Evolutionary conservation across 495 filamentous ascomycete species (phyloP).

Genomic region (Astrothelium macrocarpum): DNA sequence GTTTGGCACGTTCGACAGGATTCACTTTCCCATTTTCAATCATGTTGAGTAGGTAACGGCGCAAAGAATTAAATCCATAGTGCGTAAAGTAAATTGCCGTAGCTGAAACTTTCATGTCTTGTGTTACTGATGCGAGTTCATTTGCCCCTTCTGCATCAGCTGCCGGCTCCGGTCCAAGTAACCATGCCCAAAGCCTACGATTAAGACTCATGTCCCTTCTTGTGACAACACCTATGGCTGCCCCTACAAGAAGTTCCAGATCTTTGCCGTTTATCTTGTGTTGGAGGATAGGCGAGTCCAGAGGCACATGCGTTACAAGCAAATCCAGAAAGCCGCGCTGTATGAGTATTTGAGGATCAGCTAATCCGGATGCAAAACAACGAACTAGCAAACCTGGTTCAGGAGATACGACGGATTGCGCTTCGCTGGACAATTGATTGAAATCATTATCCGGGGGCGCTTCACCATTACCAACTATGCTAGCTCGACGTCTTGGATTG

Average conservation of each 20-base stretch:
- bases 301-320: slow-evolving; percentile 78
- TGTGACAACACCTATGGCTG: slow-evolving; percentile 74
- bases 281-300: slow-evolving; percentile 79
- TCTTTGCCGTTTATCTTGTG: slow-evolving; percentile 58
- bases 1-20: slow-evolving; percentile 66
- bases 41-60: slow-evolving; percentile 66
- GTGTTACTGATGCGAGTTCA: slow-evolving; percentile 26
- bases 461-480: not conserved
- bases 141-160: slow-evolving; percentile 38
- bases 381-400: slow-evolving; percentile 86
- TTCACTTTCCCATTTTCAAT: slow-evolving; percentile 47
- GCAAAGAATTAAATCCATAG: slow-evolving; percentile 64
- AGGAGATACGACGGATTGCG: slow-evolving; percentile 70
- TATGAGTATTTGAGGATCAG: slow-evolving; percentile 80
- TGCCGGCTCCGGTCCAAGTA: slow-evolving; percentile 70
- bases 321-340: slow-evolving; percentile 91
- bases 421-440: slow-evolving; percentile 32
- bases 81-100: slow-evolving; percentile 65
- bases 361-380: slow-evolving; percentile 82
- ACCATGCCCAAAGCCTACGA: slow-evolving; percentile 89
- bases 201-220: slow-evolving; percentile 95
- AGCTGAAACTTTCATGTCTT: slow-evolving; percentile 29
- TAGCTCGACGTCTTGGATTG: not conserved
- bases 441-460: not conserved
- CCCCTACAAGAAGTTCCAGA: slow-evolving; percentile 66